A percentile compares a stretch with the other conserved stretches of the same genome.
Evolutionary conservation across 305 asterid genomes (phyloP).

Genomic region (Nicotiana rustica): DNA sequence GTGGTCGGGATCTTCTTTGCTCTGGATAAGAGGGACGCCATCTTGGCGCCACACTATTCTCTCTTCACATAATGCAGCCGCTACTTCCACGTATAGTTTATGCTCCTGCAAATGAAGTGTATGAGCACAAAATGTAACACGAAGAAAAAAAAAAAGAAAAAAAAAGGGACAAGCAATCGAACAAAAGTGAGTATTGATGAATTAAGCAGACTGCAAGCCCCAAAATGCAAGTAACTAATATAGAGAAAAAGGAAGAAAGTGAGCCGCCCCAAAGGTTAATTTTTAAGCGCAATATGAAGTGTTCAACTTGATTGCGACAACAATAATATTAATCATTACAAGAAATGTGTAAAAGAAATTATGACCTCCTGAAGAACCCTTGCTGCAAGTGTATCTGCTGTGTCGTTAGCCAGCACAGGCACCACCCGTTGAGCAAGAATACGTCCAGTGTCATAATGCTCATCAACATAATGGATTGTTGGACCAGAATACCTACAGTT

Average conservation of each 20-base stretch:
- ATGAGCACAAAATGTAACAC: not conserved
- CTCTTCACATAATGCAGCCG: conserved; percentile 73
- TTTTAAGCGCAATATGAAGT: not conserved
- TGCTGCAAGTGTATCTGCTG: conserved; percentile 81
- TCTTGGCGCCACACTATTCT: conserved; percentile 76
- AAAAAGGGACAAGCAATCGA: not conserved
- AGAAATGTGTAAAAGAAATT: not conserved
- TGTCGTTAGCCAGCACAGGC: conserved; percentile 80
- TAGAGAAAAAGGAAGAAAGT: too few species aligned
- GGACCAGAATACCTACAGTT: conserved; percentile 78
- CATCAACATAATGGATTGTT: conserved; percentile 86
- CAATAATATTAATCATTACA: not conserved
- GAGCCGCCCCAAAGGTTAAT: not conserved
- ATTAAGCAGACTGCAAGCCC: too few species aligned
- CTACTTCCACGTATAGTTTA: conserved; percentile 65
- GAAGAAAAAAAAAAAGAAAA: not conserved
- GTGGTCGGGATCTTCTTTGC: conserved; percentile 57
- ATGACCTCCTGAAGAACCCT: conserved; percentile 78
- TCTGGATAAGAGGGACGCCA: conserved; percentile 76
- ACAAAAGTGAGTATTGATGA: not conserved
- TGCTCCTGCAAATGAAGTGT: conserved; percentile 60
- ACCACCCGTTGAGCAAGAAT: conserved; percentile 86
- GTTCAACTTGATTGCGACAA: not conserved
- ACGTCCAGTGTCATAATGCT: conserved; percentile 82
- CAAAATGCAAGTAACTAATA: too few species aligned